These are phyloP conservation scores for Phallus indusiatus DNA, from an alignment of 768 basidiomycete genomes.

Conservation along the genomic window DNA sequence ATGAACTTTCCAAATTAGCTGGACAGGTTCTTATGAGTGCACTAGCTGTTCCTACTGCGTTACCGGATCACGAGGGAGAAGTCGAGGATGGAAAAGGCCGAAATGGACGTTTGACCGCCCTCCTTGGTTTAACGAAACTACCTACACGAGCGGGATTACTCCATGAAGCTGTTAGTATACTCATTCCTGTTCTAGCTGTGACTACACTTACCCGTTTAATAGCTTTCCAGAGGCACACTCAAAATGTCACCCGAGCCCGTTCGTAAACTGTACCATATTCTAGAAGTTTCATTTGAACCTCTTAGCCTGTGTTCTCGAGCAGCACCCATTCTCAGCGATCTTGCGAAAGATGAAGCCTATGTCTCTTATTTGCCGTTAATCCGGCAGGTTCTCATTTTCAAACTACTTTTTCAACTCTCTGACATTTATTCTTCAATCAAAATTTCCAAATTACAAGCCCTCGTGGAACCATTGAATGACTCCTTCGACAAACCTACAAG, in stretches of 20 bases:
- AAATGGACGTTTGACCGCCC: slow-evolving; percentile 68
- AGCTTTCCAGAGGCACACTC: slow-evolving; percentile 79
- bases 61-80: slow-evolving; percentile 36
- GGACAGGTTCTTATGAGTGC: slow-evolving; percentile 89
- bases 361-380: slow-evolving; percentile 83
- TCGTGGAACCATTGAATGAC: slow-evolving; percentile 67
- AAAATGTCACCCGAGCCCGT: slow-evolving; percentile 66
- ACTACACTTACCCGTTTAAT: slow-evolving; percentile 7
- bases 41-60: slow-evolving; percentile 83
- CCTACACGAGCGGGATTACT: slow-evolving; percentile 84
- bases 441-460: slow-evolving; percentile 63
- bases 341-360: slow-evolving; percentile 50
- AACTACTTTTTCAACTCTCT: slow-evolving; percentile 82
- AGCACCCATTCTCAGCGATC: slow-evolving; percentile 62
- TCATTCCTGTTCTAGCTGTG: background rate
- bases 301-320: slow-evolving; percentile 72
- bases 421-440: slow-evolving; percentile 88
- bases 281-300: slow-evolving; percentile 92
- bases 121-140: slow-evolving; percentile 74
- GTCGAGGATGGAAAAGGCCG: slow-evolving; percentile 51
- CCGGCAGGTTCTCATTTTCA: slow-evolving; percentile 83
- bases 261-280: slow-evolving; percentile 73
- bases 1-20: slow-evolving; percentile 71
- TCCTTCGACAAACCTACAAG: slow-evolving; percentile 29
- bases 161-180: slow-evolving; percentile 66